phyloP scores from a whole-genome alignment of 441 rosid genomes.

The Gossypium aridum region DNA sequence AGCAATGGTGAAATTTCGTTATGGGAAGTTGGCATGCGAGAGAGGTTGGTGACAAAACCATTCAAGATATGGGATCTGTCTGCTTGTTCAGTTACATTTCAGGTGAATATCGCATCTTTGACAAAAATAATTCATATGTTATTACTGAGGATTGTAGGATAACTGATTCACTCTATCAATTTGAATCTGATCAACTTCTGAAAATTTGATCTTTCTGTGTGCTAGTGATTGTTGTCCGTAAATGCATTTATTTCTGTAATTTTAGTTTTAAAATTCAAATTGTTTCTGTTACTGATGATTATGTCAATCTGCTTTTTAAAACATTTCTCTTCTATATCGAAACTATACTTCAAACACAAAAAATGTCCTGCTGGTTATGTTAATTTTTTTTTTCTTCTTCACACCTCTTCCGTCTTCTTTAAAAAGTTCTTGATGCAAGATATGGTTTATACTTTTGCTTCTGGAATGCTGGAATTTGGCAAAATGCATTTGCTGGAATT shows the following conservation, averaged over 20 bases:
- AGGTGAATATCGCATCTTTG: constrained; percentile 16
- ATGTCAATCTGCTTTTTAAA: background rate
- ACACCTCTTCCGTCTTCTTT: background rate
- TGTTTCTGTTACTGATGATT: background rate
- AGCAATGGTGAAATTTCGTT: constrained; percentile 25
- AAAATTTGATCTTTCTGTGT: background rate
- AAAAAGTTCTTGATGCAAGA: background rate
- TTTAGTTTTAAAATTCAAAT: background rate
- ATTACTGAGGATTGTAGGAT: background rate
- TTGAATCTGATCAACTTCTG: background rate
- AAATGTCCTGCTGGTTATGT: background rate
- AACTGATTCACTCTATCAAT: background rate
- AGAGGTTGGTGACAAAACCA: constrained; percentile 22
- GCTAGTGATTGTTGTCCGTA: background rate
- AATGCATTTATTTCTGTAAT: background rate
- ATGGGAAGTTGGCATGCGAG: constrained; percentile 26
- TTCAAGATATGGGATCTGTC: constrained; percentile 22
- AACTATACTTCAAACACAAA: background rate
- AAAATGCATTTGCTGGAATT: background rate
- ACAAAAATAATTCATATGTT: background rate
- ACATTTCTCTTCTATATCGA: background rate
- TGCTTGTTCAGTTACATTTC: constrained; percentile 15
- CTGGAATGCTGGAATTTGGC: background rate
- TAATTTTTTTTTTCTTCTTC: background rate
- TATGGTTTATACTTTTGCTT: background rate